Evolutionary conservation across 768 basidiomycete species (phyloP), one percentile per base, ranked within the genome.

Genomic region (Russula griseocarnosa): DNA sequence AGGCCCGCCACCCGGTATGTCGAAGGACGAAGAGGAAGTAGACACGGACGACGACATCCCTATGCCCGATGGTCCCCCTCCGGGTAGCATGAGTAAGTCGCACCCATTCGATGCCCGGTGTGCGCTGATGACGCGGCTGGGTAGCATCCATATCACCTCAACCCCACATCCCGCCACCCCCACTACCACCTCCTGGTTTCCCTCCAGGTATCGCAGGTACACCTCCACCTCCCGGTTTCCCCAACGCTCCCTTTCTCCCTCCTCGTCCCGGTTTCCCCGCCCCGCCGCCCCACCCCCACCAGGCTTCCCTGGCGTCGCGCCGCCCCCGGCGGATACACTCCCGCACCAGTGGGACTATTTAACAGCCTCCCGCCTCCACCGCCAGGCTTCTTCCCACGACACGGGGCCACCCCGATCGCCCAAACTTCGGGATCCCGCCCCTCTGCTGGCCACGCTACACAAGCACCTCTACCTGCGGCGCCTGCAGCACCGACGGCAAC

Each of bases 41-140:
- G 62, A 58, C 13, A 67, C 62, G 1, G 86, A 84, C 34, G 84
- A 89, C 52, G 88, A 86, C 70, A 81, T 88, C 58, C 76, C 77
- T 18, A 82, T 89, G 81, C 87, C 87, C 3, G 78, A 79, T 46
- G 87, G 86, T 1, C 82, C 82, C 58, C 87, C 86, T 40, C 55
- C 62, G 26, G 74, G 75, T 32, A 79, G 81, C 47, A 73, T 58
- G 36, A 55, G 68, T 67, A 46, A 55, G 58, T 64, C 62, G 32
- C 61, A 60, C 47, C 28, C 66, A 61, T 24, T 73, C 72, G 24
- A 75, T 74, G 50, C 71, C 71, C 20, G 71, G 70, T 20, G 70
- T 72, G 60, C 34, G 28, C 63, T 40, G 26, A 55, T 24, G 40
- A 44, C 16, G 30, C 5, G 34, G 28, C 16, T 22, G 70, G 24